A percentile compares a stretch with the other conserved stretches of the same genome.
Conservation (phyloP, 495 filamentous ascomycete genomes). For the Xylaria telfairii region DNA sequence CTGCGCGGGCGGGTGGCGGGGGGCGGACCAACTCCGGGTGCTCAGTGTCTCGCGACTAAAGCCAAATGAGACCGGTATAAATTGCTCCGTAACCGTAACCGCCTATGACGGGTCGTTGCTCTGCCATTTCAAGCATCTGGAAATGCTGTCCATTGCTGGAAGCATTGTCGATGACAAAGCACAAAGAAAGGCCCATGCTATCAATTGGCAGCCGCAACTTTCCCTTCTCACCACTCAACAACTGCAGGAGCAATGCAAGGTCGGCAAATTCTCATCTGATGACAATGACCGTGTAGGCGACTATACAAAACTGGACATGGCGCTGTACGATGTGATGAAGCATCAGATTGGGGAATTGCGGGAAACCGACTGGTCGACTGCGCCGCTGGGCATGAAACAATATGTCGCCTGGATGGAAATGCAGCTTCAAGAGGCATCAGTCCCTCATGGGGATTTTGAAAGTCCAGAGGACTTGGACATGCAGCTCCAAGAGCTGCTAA, state of each 20-base stretch:
- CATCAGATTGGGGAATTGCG: neutral
- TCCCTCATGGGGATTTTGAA: neutral
- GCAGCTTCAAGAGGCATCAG: neutral
- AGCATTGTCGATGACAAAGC: neutral
- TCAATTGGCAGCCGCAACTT: neutral
- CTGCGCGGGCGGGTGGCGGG: neutral
- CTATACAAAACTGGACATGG: neutral
- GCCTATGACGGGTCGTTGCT: neutral
- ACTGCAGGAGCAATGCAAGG: neutral
- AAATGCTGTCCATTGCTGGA: neutral
- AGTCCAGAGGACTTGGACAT: neutral
- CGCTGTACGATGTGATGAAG: neutral
- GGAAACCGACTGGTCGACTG: neutral
- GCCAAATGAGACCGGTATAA: neutral
- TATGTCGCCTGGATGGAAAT: neutral
- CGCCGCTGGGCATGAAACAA: neutral
- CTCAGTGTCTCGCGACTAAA: neutral
- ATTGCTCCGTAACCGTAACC: neutral
- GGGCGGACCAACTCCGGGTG: neutral
- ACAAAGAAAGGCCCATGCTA: neutral
- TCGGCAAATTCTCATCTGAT: neutral
- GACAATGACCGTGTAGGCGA: neutral
- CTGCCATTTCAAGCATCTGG: neutral
- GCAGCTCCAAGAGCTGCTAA: neutral
- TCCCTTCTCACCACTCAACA: neutral